Base-by-base conservation (phyloP, 2,329 filamentous ascomycete species). In the Trichoderma lentiforme region DNA sequence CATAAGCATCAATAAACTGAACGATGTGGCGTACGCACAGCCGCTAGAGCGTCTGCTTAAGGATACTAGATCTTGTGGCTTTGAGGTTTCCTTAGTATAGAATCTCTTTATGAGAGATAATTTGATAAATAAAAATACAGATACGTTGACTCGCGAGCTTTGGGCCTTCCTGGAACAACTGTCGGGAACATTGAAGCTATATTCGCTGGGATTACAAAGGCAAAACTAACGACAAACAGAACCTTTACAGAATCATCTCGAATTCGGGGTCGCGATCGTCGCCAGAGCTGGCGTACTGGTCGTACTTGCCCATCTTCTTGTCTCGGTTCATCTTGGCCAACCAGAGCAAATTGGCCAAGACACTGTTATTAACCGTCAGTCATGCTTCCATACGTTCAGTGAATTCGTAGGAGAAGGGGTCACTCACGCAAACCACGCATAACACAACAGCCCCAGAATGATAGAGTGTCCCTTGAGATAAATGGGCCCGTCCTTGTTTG, bases 191-290 rank as follows among this genome's bases (percentile, higher is more conserved):
- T 43, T 43, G 39, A 18, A 43, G 0, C 39, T 43, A 18, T 18
- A 43, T 21, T 1, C 14, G 36, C n/a, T 69, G 28, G n/a, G 1
- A 36, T 51, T 8, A 43, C 24, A 43, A n/a, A 6, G 30, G 8
- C 9, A 57, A 14, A 24, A 9, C 21, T 4, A 3, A 26, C 21
- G 15, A 15, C 2, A 24, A 30, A 21, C 11, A 24, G 11, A 12
- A 36, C 2, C 3, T 14, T 47, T 79, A 91, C 74, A 91, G 75
- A 9, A 92, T 83, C 83, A 91, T 84, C 73, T 82, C 86, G 75
- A 92, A 92, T 2, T 82, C 79, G 0, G 90, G 90, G 73, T 92
- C 88, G 28, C 90, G 83, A 75, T 92, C 90, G 76, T 92, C 90
- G 0, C 86, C 87, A 73, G 79, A 86, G 0, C 87, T 89, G 51